Evolutionary conservation across 2,329 filamentous ascomycete species (phyloP).

Genomic region (Metarhizium brunneum): DNA sequence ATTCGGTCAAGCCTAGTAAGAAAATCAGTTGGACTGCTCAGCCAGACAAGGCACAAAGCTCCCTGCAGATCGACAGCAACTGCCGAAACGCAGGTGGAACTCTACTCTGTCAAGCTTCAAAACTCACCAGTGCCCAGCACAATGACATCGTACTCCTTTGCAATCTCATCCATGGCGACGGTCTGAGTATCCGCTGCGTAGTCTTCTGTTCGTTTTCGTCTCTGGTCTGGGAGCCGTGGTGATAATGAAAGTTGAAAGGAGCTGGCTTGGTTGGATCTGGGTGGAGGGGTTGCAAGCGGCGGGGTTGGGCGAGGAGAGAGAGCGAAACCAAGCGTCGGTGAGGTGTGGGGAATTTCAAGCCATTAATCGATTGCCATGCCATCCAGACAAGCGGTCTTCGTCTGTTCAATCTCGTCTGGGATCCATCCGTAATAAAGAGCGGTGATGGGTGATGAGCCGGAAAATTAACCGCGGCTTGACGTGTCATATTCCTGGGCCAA

Average conservation of each 20-base stretch:
- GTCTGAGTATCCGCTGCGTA: not conserved
- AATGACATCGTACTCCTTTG: slow-evolving; percentile 96
- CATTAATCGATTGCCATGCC: not conserved
- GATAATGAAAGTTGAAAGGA: slow-evolving; percentile 1
- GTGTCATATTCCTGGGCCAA: not conserved
- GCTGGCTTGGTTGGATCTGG: slow-evolving; percentile 1
- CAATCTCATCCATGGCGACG: slow-evolving; percentile 85
- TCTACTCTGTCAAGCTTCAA: not conserved
- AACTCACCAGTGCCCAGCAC: slow-evolving; percentile 90
- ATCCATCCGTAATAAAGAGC: slow-evolving; percentile 2
- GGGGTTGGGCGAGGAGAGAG: slow-evolving; percentile 14
- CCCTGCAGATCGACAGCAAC: not conserved
- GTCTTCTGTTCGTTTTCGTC: not conserved
- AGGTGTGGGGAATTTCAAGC: slow-evolving; percentile 15
- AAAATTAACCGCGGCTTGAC: not conserved
- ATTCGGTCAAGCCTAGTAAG: slow-evolving; percentile 81
- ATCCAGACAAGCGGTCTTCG: not conserved
- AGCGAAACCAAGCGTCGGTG: slow-evolving; percentile 11
- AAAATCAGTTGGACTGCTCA: slow-evolving; percentile 9
- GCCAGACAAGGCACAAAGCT: not conserved
- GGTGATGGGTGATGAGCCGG: slow-evolving; percentile 1
- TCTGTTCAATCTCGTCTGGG: not conserved
- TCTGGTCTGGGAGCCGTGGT: not conserved
- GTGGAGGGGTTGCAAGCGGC: slow-evolving; percentile 18
- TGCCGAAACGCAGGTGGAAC: not conserved